Conservation (phyloP, 2,329 filamentous ascomycete species). For the Fusarium concolor region DNA sequence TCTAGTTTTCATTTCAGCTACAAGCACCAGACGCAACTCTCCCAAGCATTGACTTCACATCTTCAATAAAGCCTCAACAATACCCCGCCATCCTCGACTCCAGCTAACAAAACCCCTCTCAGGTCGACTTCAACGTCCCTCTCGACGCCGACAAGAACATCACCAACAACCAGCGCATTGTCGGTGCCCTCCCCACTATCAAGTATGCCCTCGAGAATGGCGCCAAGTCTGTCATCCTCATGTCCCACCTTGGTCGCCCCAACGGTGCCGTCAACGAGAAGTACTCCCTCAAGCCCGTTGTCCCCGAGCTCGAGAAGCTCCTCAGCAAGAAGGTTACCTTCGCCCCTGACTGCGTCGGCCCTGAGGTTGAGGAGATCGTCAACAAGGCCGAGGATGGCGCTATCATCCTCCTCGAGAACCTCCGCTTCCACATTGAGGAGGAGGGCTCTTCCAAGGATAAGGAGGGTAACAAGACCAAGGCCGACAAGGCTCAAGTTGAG, state of each 20-base stretch:
- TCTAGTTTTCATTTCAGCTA: background rate
- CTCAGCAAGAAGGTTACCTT: slow-evolving; percentile 87
- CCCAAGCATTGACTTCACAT: background rate
- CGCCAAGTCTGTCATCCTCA: slow-evolving; percentile 92
- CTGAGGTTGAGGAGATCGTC: slow-evolving; percentile 89
- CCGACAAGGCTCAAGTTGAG: slow-evolving; percentile 90
- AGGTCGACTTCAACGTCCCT: slow-evolving; percentile 99
- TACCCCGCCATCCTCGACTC: slow-evolving; percentile 13
- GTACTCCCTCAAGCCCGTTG: slow-evolving; percentile 94
- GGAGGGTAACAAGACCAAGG: slow-evolving; percentile 97
- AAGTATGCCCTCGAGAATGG: slow-evolving; percentile 92
- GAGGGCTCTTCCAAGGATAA: slow-evolving; percentile 95
- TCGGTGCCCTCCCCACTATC: slow-evolving; percentile 93
- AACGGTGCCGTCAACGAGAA: slow-evolving; percentile 90
- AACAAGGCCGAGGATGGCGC: slow-evolving; percentile 84
- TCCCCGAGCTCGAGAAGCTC: slow-evolving; percentile 90
- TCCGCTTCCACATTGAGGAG: slow-evolving; percentile 98
- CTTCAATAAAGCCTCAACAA: slow-evolving; percentile 9
- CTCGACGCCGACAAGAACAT: slow-evolving; percentile 93
- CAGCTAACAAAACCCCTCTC: slow-evolving; percentile 38
- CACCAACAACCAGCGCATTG: slow-evolving; percentile 98
- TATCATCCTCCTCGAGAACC: slow-evolving; percentile 93
- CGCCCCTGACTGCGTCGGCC: slow-evolving; percentile 89
- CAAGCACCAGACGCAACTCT: background rate
- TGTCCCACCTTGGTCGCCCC: slow-evolving; percentile 98